Evolutionary conservation across 1,284 basidiomycete genomes (phyloP), one percentile per base, ranked within the genome.

Genomic region (Moesziomyces globuligerus): DNA sequence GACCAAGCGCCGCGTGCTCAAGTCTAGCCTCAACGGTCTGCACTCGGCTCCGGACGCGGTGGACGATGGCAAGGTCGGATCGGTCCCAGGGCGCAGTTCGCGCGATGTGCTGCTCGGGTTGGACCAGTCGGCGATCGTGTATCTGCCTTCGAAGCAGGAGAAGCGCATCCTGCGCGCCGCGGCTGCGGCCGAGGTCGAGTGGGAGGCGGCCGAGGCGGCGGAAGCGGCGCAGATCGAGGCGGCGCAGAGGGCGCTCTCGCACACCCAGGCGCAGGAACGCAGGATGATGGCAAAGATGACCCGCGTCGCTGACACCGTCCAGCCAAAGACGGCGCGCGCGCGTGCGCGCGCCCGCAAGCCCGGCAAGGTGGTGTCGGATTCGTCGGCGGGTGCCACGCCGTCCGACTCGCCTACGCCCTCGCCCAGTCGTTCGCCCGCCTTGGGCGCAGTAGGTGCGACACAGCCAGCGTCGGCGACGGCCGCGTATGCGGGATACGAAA

Each of bases 281-380:
- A 54, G 37, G 26, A 55, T 61, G 50, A 66, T 61, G 67, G 60
- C 61, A 38, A 71, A 71, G 46, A 71, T 71, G 68, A 61, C 57
- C 20, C 57, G 57, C 9, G 61, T 71, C 5, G 68, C 68, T 10
- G 68, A 71, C 21, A 47, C 57, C 3, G 20, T 61, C 0, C 68
- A 71, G 50, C 68, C 68, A 10, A 71, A 61, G 36, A 71, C 68
- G 18, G 57, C 61, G 24, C 56, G 68, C 18, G 68, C 68, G 9
- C 39, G 51, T 9, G 68, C 68, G 0, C 34, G 61, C 11, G 61
- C 68, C 1, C 41, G 47, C 13, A 61, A 61, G 37, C n/a, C 34
- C 4, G 49, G 24, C 3, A n/a, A n/a, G n/a, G n/a, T n/a, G n/a
- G n/a, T n/a, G n/a, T 20, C 9, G 1, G 25, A 21, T 23, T 41